These are phyloP conservation scores for Zizania latifolia DNA, from an alignment of 176 grass and related monocot species.

Conservation along the genomic window DNA sequence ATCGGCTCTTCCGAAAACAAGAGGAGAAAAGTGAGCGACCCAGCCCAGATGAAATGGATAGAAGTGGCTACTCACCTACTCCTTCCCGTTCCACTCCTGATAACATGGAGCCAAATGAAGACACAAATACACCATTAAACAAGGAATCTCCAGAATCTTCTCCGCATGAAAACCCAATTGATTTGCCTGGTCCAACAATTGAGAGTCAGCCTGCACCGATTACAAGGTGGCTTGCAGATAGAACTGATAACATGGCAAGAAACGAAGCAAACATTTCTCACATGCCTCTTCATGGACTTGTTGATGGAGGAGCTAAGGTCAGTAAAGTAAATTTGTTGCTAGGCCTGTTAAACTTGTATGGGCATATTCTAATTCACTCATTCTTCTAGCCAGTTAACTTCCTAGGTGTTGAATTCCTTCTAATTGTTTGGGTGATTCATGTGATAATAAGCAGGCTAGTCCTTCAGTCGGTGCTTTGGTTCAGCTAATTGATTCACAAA, in stretches of 20 bases:
- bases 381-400: neutral
- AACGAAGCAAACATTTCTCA: conserved; percentile 5
- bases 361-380: conserved; percentile 1
- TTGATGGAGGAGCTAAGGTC: conserved; percentile 32
- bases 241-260: conserved; percentile 14
- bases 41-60: conserved; percentile 57
- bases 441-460: conserved; percentile 37
- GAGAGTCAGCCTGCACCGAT: conserved; percentile 11
- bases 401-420: neutral
- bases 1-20: conserved; percentile 66
- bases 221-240: conserved; percentile 54
- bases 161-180: conserved; percentile 45
- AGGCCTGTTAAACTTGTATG: neutral
- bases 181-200: conserved; percentile 29
- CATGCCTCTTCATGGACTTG: conserved; percentile 10
- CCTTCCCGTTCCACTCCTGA: conserved; percentile 66
- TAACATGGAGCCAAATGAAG: conserved; percentile 44
- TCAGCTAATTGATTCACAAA: neutral
- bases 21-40: conserved; percentile 48
- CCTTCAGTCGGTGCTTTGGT: neutral
- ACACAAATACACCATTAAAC: conserved; percentile 42
- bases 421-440: neutral
- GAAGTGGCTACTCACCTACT: conserved; percentile 57
- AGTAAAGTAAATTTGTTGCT: conserved; percentile 4
- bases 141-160: conserved; percentile 45